Evolutionary conservation across 1,284 basidiomycete species (phyloP), one percentile per base, ranked within the genome.

Genomic region (Singerocomus inundabilis): DNA sequence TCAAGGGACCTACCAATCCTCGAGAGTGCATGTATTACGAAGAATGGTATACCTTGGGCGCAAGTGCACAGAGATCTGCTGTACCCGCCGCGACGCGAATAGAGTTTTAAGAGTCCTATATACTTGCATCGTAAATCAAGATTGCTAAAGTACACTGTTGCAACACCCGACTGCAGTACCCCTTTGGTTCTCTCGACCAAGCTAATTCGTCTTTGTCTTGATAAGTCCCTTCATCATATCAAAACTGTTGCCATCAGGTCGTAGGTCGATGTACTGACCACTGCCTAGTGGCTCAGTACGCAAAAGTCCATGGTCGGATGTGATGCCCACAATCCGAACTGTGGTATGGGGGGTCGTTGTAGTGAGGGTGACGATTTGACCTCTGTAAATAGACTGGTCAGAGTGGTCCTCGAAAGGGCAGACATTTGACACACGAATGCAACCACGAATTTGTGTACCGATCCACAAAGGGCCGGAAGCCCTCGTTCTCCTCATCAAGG

Each of bases 191-290:
- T 12, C 21, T 46, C 15, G 12, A 37, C 16, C 10, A 24, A 4
- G 12, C 42, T 54, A 60, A 48, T 28, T 61, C 9, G 58, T 58
- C 68, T 89, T 91, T 18, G 75, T 70, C 70, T 78, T 84, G 63
- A 99, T 94, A 66, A 99, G 70, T 28, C 93, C 92, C 46, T 85
- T 81, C 85, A 98, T 90, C 63, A 98, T 78, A 69, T 98, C 96
- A 62, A 99, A 98, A 63, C 91, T 92, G 68, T 99, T 99, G 28
- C 95, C 93, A 63, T 98, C 94, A 3, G 96, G 97, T 69, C 98
- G 96, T 21, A 85, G 64, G 61, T 82, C 80, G 37, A 88, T 79
- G 59, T 75, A 85, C 25, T 39, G 59, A 16, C 64, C 66, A 39
- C 64, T 61, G 3, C 48, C 66, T 53, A 84, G 78, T 1, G 87